Conservation (phyloP, 2,329 filamentous ascomycete genomes). For the Apiospora aurea region DNA sequence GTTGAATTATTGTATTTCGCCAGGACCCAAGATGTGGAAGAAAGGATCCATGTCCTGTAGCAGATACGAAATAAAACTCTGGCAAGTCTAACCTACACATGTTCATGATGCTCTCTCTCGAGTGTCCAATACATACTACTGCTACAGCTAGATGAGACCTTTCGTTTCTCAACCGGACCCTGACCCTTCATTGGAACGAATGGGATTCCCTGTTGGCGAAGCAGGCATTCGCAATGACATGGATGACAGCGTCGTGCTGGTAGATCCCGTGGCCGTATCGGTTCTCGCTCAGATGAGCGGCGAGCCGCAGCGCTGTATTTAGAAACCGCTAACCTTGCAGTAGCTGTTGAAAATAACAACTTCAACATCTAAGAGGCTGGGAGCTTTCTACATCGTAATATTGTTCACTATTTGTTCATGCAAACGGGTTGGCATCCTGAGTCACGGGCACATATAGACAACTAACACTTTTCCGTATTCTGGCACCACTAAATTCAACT, state of each 20-base stretch:
- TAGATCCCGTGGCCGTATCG: background rate
- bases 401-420: background rate
- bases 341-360: background rate
- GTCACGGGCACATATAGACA: background rate
- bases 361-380: background rate
- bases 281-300: background rate
- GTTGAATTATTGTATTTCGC: constrained; percentile 12
- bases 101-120: background rate
- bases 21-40: background rate
- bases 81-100: background rate
- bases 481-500: background rate
- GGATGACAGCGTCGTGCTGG: background rate
- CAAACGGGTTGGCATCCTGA: background rate
- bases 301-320: background rate
- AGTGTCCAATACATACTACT: background rate
- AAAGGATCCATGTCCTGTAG: background rate
- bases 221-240: background rate
- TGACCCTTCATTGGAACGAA: background rate
- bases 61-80: constrained; percentile 15
- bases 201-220: background rate
- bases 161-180: background rate
- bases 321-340: background rate
- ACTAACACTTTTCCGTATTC: background rate
- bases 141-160: background rate
- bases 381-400: background rate